A percentile compares a stretch with the other conserved stretches of the same genome.
These are phyloP conservation scores for Hypoxylon sp. DNA, from an alignment of 2,329 filamentous ascomycete genomes.

Conservation along the genomic window DNA sequence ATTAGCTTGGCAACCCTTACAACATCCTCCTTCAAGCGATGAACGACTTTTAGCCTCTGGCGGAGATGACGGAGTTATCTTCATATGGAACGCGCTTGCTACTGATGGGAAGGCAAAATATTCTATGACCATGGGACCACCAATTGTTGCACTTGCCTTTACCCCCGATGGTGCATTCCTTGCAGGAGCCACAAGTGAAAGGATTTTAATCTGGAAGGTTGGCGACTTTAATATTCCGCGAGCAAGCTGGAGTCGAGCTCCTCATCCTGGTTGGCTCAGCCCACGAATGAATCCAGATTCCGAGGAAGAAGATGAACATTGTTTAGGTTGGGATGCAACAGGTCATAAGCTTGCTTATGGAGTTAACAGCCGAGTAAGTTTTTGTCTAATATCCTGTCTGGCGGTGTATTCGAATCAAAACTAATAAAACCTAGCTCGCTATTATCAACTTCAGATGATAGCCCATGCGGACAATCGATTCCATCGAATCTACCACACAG, in stretches of 20 bases:
- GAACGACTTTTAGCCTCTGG: slow-evolving; percentile 74
- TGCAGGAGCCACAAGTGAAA: slow-evolving; percentile 71
- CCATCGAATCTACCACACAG: neutral
- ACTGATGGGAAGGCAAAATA: slow-evolving; percentile 70
- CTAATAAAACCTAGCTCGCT: slow-evolving; percentile 59
- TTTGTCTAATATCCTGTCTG: neutral
- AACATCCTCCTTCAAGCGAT: slow-evolving; percentile 57
- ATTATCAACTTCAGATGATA: slow-evolving; percentile 66
- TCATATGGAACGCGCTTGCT: slow-evolving; percentile 72
- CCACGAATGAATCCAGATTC: slow-evolving; percentile 67
- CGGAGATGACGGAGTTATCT: slow-evolving; percentile 73
- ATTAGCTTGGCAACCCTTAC: slow-evolving; percentile 73
- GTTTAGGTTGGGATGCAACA: slow-evolving; percentile 73
- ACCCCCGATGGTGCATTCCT: slow-evolving; percentile 75
- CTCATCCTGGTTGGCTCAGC: slow-evolving; percentile 71
- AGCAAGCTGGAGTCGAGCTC: slow-evolving; percentile 71
- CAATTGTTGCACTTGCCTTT: slow-evolving; percentile 72
- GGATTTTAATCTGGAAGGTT: slow-evolving; percentile 76
- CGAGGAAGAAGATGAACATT: slow-evolving; percentile 74
- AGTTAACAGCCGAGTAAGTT: slow-evolving; percentile 72
- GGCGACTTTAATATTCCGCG: slow-evolving; percentile 71
- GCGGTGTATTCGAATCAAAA: neutral
- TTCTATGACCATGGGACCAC: slow-evolving; percentile 72
- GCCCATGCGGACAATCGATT: neutral
- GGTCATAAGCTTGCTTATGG: slow-evolving; percentile 75